phyloP scores from a whole-genome alignment of 345 rosid genomes.

The Physaria fendleri region DNA sequence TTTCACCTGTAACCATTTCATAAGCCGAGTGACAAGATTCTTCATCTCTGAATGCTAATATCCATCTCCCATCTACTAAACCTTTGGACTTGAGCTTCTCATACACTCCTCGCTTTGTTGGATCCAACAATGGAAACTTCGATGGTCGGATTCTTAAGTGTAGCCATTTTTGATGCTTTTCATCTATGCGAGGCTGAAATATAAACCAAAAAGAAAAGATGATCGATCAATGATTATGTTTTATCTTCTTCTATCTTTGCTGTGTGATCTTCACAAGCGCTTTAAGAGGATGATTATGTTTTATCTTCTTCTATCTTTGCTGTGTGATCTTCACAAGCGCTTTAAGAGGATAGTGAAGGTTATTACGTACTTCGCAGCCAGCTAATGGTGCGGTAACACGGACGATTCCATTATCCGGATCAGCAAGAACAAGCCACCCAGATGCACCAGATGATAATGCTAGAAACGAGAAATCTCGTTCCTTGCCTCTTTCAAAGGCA shows the following conservation, averaged over 20 bases:
- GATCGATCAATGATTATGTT: not conserved
- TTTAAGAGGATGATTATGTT: not conserved
- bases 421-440: conserved; percentile 88
- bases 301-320: not conserved
- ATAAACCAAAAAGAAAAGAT: conserved; percentile 2
- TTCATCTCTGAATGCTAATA: conserved; percentile 77
- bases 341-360: not conserved
- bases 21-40: conserved; percentile 66
- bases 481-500: conserved; percentile 94
- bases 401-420: conserved; percentile 56
- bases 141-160: conserved; percentile 89
- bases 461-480: conserved; percentile 67
- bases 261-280: not conserved
- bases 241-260: not conserved
- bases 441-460: conserved; percentile 57
- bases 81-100: conserved; percentile 50
- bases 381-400: conserved; percentile 88
- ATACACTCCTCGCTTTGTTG: conserved; percentile 38
- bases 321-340: not conserved
- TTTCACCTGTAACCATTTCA: no score
- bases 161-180: conserved; percentile 77
- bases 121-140: conserved; percentile 50
- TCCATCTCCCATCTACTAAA: conserved; percentile 94
- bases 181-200: conserved; percentile 75
- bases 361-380: conserved; percentile 39